Base-by-base conservation (phyloP, 2,329 filamentous ascomycete species). In the Talaromyces sp. region DNA sequence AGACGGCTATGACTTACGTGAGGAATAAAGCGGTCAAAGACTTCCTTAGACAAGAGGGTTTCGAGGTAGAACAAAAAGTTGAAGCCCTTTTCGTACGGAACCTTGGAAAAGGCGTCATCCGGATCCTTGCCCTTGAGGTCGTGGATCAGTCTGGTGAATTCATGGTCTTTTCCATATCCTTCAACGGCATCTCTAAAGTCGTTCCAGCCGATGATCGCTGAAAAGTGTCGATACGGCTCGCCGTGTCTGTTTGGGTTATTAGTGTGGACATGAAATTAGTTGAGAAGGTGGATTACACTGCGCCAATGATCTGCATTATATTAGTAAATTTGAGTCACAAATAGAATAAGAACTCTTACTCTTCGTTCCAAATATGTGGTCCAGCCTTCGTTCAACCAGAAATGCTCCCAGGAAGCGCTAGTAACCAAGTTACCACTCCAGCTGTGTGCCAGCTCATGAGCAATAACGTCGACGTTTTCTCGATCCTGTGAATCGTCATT, bases 31-130 rank as follows among this genome's bases (percentile, higher is more conserved):
- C 87, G 89, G 81, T 98, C 91, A 79, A 95, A 99, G 72, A 89
- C 89, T n/a, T 88, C 82, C 63, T 90, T 89, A 38, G 91, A 90
- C 4, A 98, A 83, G 1, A 96, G 80, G 53, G 88, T 89, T 70
- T 99, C 95, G 14, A 99, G 86, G 69, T 93, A 88, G 75, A 92
- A 97, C 52, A 99, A 82, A 75, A 98, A 96, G 71, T 90, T 90
- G 77, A 96, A 98, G 3, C 93, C 93, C 77, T 99, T 98, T 73
- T 98, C 93, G 70, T 99, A 99, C 0, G 95, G 92, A 35, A 98
- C 82, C 27, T 86, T 89, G 66, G 90, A 96, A 78, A 98, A 99
- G 1, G 93, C 90, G 74, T 99, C 95, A 73, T 98, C 95, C 0
- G 95, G 95, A 68, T 98, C 93, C 66, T 95, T 88, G 61, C 91